phyloP scores from a whole-genome alignment of 2,329 filamentous ascomycete genomes.

The Biscogniauxia marginata region DNA sequence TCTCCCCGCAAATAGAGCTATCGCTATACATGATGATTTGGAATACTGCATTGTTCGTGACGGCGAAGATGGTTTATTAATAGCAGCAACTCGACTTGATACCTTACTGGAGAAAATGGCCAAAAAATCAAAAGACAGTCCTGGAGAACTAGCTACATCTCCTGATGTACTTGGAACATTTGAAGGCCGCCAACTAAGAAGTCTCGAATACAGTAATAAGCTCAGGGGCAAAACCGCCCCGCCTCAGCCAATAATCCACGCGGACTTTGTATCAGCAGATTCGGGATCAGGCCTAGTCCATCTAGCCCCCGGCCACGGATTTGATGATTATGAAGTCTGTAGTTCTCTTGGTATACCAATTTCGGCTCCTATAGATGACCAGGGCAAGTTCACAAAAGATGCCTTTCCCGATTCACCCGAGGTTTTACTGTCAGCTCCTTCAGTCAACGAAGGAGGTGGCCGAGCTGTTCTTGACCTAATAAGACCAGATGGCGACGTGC shows the following conservation, averaged over 20 bases:
- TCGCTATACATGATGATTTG: conserved; percentile 75
- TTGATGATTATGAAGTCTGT: conserved; percentile 92
- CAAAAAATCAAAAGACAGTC: conserved; percentile 33
- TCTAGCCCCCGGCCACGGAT: conserved; percentile 89
- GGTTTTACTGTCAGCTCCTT: conserved; percentile 63
- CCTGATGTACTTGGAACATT: conserved; percentile 54
- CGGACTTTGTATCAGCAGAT: conserved; percentile 82
- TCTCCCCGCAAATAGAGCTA: conserved; percentile 84
- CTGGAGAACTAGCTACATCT: conserved; percentile 4
- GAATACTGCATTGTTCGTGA: conserved; percentile 68
- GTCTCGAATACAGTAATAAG: conserved; percentile 67
- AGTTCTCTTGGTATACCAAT: conserved; percentile 67
- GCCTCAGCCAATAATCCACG: conserved; percentile 71
- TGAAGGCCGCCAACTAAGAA: conserved; percentile 62
- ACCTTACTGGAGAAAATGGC: conserved; percentile 51
- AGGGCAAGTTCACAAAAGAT: conserved; percentile 76
- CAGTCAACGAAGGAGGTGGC: conserved; percentile 70
- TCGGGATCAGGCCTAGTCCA: conserved; percentile 98
- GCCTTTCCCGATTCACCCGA: conserved; percentile 71
- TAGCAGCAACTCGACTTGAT: conserved; percentile 71
- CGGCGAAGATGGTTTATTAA: conserved; percentile 59
- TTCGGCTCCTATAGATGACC: conserved; percentile 79
- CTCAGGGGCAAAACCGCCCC: conserved; percentile 59
- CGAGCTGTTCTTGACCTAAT: conserved; percentile 69
- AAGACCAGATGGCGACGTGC: conserved; percentile 51